Evolutionary conservation across 2,329 filamentous ascomycete species (phyloP).

Genomic region (Neonectria faginata): DNA sequence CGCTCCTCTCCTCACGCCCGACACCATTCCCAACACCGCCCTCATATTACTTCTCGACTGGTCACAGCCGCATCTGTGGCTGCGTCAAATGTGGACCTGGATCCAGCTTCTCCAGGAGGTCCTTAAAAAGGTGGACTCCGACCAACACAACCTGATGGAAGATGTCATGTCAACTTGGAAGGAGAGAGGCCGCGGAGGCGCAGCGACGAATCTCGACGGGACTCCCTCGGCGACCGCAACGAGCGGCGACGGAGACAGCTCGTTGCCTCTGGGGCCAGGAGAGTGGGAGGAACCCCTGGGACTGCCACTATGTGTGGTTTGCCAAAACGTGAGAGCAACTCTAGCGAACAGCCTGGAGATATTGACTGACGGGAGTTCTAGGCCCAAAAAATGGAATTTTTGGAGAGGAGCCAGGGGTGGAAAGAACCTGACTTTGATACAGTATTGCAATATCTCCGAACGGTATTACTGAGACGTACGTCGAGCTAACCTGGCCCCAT

Average conservation of each 20-base stretch:
- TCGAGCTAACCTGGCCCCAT: conserved; percentile 22
- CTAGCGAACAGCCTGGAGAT: conserved; percentile 23
- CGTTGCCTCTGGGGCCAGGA: conserved; percentile 83
- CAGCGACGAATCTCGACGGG: conserved; percentile 72
- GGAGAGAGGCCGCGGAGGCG: conserved; percentile 76
- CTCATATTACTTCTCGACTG: conserved; percentile 95
- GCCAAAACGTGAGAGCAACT: conserved; percentile 80
- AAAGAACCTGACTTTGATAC: conserved; percentile 98
- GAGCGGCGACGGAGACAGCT: conserved; percentile 71
- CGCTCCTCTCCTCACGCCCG: conserved; percentile 83
- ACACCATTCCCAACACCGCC: conserved; percentile 86
- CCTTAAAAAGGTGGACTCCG: conserved; percentile 77
- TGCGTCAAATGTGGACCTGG: conserved; percentile 90
- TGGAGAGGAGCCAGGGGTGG: conserved; percentile 93
- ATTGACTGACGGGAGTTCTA: conserved; percentile 51
- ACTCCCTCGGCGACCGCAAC: conserved; percentile 66
- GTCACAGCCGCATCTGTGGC: conserved; percentile 93
- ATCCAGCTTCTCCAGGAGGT: conserved; percentile 84
- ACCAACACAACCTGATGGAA: conserved; percentile 86
- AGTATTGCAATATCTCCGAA: conserved; percentile 91
- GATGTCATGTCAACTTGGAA: conserved; percentile 86
- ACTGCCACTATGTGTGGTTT: conserved; percentile 91
- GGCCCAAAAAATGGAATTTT: conserved; percentile 88
- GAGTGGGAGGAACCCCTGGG: conserved; percentile 94
- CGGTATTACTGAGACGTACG: conserved; percentile 86